Evolutionary conservation across 805 yeast species (phyloP), one percentile per base, ranked within the genome.

Genomic region (Hanseniaspora vineae): DNA sequence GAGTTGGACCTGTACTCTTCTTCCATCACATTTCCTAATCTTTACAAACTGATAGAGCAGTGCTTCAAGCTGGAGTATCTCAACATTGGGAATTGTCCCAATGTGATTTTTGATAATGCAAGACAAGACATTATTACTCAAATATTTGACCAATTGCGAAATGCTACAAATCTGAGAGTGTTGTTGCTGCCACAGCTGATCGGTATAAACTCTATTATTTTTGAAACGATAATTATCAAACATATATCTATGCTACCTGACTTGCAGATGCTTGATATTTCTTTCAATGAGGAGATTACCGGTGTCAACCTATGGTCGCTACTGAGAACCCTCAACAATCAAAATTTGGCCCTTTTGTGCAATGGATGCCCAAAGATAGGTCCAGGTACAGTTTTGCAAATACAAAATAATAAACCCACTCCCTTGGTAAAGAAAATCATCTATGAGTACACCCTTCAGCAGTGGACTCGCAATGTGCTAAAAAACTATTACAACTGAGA

Each of bases 221-320:
- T 61, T 20, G 43, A 40, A 43, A 47, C 49, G 6, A 37, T 52
- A 14, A 33, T 62, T 6, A 47, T 49, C 1, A 51, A 51, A 19
- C 49, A 52, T 17, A 48, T 54, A 3, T 39, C 47, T 11, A 46
- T 49, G 18, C 37, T 59, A 10, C 31, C 44, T n/a, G 46, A 54
- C 9, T 45, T 63, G 13, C 42, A 52, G 23, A 49, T 42, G 23
- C 46, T 61, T 29, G 67, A 63, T 44, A 35, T 63, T 6, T 61
- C 67, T 11, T 49, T 60, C 20, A 63, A 61, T 49, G 56, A 57
- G n/a, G 50, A 55, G 10, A 51, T 63, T 17, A 54, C 61, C 1
- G 67, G 67, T 13, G 62, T 55, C 10, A 53, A 64, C 1, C 42
- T 63, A 2, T 63, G 56, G 46, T 60, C 61, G n/a, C 50, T 63